Conservation (phyloP, 306 rosid genomes). For the Dalbergia cochinchinensis region DNA sequence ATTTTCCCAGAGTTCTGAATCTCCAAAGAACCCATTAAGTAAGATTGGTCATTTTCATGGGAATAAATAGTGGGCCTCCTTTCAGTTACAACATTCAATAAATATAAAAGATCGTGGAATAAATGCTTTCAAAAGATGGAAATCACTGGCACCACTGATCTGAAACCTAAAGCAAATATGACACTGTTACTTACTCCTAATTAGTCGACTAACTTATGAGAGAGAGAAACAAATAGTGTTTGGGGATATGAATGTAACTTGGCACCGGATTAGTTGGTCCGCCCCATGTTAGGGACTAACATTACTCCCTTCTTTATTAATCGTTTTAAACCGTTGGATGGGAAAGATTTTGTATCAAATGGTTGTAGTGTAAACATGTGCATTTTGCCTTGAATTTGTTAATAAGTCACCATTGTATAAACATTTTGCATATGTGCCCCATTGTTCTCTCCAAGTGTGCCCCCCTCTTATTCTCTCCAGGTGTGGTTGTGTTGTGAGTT, state of each 20-base stretch:
- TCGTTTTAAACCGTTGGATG: too few species aligned
- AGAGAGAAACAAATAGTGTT: neutral
- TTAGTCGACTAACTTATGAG: neutral
- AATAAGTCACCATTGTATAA: too few species aligned
- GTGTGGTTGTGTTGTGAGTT: too few species aligned
- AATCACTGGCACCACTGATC: slow-evolving; percentile 6
- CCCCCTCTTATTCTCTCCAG: too few species aligned
- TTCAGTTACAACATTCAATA: slow-evolving; percentile 1
- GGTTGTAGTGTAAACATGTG: too few species aligned
- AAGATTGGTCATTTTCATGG: slow-evolving; percentile 26
- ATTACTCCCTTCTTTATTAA: too few species aligned
- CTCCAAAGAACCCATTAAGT: neutral
- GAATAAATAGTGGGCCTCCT: slow-evolving; percentile 6
- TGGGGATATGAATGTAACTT: neutral
- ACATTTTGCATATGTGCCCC: too few species aligned
- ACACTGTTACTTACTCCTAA: neutral
- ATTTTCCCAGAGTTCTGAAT: neutral
- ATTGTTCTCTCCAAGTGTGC: too few species aligned
- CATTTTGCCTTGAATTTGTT: too few species aligned
- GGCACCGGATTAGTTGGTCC: too few species aligned
- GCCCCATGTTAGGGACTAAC: too few species aligned
- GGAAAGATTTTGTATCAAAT: too few species aligned
- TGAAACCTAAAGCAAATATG: neutral
- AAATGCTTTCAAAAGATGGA: slow-evolving; percentile 5
- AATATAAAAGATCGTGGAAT: neutral